Evolutionary conservation across 2,329 filamentous ascomycete species (phyloP).

Genomic region (Teratosphaeria nubilosa): DNA sequence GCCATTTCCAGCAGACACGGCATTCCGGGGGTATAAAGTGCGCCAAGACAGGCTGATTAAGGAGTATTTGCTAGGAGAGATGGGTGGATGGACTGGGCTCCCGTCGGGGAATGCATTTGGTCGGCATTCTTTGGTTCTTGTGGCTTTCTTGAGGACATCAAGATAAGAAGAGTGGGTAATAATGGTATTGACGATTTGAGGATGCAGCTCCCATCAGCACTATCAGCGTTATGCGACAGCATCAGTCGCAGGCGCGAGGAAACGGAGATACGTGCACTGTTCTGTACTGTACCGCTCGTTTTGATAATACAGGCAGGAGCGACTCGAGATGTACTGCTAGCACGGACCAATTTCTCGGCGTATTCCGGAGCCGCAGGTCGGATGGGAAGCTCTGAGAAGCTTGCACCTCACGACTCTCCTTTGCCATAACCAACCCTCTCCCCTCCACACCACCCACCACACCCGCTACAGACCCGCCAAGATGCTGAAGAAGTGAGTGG

Average conservation of each 20-base stretch:
- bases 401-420: not conserved
- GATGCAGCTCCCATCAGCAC: not conserved
- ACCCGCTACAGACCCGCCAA: constrained; percentile 50
- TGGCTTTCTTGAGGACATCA: not conserved
- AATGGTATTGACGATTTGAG: not conserved
- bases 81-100: too few species aligned
- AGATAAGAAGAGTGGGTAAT: not conserved
- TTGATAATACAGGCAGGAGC: too few species aligned
- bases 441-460: constrained; percentile 10
- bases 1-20: too few species aligned
- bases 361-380: not conserved
- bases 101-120: too few species aligned
- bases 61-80: too few species aligned
- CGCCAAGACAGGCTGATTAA: not conserved
- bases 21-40: not conserved
- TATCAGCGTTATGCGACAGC: too few species aligned
- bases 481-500: constrained; percentile 74
- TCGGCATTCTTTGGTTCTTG: not conserved
- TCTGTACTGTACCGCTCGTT: too few species aligned
- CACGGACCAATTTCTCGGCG: not conserved
- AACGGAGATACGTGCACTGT: too few species aligned
- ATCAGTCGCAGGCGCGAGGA: too few species aligned
- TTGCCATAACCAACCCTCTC: not conserved
- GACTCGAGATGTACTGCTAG: not conserved
- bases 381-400: not conserved